Evolutionary conservation across 192 early-diverging fungal genomes (phyloP).

Genomic region (Backusella macrospora): DNA sequence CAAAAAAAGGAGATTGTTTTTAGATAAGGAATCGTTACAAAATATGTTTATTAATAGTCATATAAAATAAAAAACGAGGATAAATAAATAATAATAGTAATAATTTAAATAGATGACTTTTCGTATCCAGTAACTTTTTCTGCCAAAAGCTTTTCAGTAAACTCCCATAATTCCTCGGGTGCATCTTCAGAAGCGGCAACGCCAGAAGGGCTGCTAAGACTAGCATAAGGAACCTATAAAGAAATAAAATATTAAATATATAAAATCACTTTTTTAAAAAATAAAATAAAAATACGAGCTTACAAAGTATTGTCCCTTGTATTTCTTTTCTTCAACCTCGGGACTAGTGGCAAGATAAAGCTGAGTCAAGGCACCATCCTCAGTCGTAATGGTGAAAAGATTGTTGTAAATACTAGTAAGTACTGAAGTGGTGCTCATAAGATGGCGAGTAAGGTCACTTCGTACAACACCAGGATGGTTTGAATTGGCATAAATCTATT

Average conservation of each 20-base stretch:
- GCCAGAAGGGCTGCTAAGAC: background rate
- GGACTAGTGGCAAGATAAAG: constrained; percentile 55
- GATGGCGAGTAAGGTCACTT: constrained; percentile 27
- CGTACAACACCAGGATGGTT: constrained; percentile 35
- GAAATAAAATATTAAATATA: too few relatives aligned
- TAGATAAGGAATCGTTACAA: too few relatives aligned
- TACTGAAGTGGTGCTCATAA: background rate
- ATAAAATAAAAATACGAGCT: background rate
- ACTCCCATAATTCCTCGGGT: constrained; percentile 35
- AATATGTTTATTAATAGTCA: background rate
- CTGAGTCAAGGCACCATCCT: constrained; percentile 51
- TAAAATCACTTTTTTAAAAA: too few relatives aligned
- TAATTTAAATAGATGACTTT: background rate
- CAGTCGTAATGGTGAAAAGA: constrained; percentile 33
- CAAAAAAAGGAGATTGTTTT: too few relatives aligned
- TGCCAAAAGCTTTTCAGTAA: constrained; percentile 33
- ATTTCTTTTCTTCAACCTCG: constrained; percentile 51
- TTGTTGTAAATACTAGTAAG: background rate
- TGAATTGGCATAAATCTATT: constrained; percentile 32
- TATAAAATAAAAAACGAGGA: background rate
- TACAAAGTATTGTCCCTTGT: constrained; percentile 44
- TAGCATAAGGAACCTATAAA: constrained; percentile 18
- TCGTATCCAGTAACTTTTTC: constrained; percentile 40
- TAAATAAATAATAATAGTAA: background rate
- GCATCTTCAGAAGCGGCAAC: constrained; percentile 8